Base-by-base conservation (phyloP, 2,329 filamentous ascomycete genomes). In the Botrytis pseudocinerea region DNA sequence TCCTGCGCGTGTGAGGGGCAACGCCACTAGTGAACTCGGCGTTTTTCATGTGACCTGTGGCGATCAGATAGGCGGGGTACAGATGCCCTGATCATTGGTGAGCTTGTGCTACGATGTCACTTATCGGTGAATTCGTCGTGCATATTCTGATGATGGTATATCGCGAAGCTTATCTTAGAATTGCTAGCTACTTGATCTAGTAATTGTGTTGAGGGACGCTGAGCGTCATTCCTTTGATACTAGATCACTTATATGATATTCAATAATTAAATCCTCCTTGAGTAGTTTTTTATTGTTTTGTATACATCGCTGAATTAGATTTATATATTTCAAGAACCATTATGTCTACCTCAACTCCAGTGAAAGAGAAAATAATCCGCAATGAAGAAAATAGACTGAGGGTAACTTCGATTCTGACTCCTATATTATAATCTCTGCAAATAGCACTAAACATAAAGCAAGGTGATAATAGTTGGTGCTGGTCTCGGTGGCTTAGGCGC, bases 401-500 rank as follows among this genome's bases (percentile, higher is more conserved):
- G 70, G 77, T 77, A 60, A n/a, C 40, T 35, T 20, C 22, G 18
- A 48, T 35, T 1, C 28, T 42, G 9, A 7, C 8, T 57, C n/a
- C 1, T 20, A 2, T 28, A 10, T 20, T 20, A 22, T 25, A 14
- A 14, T 10, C 28, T 28, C 20, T 4, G 38, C 12, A 64, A 12
- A n/a, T 38, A 32, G 16, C 40, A 42, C 32, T 60, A 70, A 59
- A 40, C 40, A 57, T 16, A 22, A 42, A 22, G 16, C 14, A 64
- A 78, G 77, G 73, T 88, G 40, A 82, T 88, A 35, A 81, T 89
- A 40, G 83, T 88, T 32, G 87, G 87, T n/a, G 87, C 86, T 16
- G 87, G 87, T 9, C 82, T 89, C 32, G 86, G 86, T 38, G 87
- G 87, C 8, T 82, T 89, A 14, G 82, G 83, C 25, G 82, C 84